A percentile compares a stretch with the other conserved stretches of the same genome.
These are phyloP conservation scores for Phytophthora nicotianae DNA, from an alignment of 352 stramenopile genomes.

Conservation along the genomic window DNA sequence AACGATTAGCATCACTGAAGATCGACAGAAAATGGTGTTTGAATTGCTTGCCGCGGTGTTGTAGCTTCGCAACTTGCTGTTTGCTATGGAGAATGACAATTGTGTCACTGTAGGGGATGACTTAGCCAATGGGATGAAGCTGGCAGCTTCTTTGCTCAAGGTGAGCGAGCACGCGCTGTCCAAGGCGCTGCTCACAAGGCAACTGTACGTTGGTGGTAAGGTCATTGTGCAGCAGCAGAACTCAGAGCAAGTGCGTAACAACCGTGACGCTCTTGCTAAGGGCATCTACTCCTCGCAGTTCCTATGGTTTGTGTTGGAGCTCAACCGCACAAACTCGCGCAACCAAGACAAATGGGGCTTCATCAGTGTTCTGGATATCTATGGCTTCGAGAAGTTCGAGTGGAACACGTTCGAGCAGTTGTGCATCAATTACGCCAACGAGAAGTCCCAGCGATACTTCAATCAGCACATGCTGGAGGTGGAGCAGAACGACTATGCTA, in stretches of 20 bases:
- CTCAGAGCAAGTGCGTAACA: slow-evolving; percentile 86
- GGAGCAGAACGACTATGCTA: slow-evolving; percentile 97
- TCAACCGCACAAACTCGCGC: slow-evolving; percentile 91
- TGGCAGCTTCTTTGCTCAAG: slow-evolving; percentile 77
- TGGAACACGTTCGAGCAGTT: slow-evolving; percentile 97
- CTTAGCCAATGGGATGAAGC: slow-evolving; percentile 48
- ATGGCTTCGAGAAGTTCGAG: slow-evolving; percentile 97
- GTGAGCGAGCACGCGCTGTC: slow-evolving; percentile 78
- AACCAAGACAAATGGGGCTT: slow-evolving; percentile 88
- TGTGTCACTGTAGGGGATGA: slow-evolving; percentile 64
- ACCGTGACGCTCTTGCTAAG: slow-evolving; percentile 91
- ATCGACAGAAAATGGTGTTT: slow-evolving; percentile 85
- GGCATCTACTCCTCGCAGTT: slow-evolving; percentile 94
- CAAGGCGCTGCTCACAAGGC: slow-evolving; percentile 78
- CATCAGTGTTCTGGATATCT: slow-evolving; percentile 97
- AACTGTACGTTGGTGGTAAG: slow-evolving; percentile 89
- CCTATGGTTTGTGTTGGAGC: slow-evolving; percentile 88
- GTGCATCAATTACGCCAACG: slow-evolving; percentile 97
- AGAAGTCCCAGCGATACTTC: slow-evolving; percentile 94
- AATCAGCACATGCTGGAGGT: slow-evolving; percentile 97
- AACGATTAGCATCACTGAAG: slow-evolving; percentile 87
- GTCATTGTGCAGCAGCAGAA: slow-evolving; percentile 91
- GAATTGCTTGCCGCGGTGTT: slow-evolving; percentile 86
- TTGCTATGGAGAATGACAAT: slow-evolving; percentile 82
- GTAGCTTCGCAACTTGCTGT: slow-evolving; percentile 89